phyloP scores from a whole-genome alignment of 2,329 filamentous ascomycete species.

The Nemania sp. region DNA sequence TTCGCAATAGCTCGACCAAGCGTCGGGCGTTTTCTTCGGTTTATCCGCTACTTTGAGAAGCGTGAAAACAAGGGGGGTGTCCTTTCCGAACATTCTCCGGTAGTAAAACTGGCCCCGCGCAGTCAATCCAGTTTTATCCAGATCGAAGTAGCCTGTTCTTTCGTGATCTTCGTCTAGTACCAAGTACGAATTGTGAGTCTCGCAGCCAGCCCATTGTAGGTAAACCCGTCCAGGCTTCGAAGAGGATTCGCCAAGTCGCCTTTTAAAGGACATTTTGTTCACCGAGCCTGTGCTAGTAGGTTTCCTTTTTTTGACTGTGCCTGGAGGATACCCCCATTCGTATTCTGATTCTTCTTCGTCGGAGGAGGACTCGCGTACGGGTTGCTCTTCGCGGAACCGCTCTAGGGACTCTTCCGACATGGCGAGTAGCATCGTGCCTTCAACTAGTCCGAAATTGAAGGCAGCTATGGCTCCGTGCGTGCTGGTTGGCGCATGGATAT shows the following conservation, averaged over 20 bases:
- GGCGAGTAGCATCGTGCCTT: slow-evolving; percentile 20
- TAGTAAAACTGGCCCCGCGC: slow-evolving; percentile 10
- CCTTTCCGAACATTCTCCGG: neutral
- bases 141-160: slow-evolving; percentile 14
- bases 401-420: slow-evolving; percentile 13
- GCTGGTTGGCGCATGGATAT: slow-evolving; percentile 16
- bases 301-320: neutral
- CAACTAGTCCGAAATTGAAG: slow-evolving; percentile 11
- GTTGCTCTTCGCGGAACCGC: slow-evolving; percentile 13
- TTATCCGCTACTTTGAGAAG: slow-evolving; percentile 16
- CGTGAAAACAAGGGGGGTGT: slow-evolving; percentile 14
- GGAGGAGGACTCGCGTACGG: neutral
- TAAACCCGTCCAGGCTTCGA: slow-evolving; percentile 8
- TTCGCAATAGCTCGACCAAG: slow-evolving; percentile 19
- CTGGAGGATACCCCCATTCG: neutral
- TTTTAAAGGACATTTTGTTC: slow-evolving; percentile 3
- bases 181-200: neutral
- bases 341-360: neutral
- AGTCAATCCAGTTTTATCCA: slow-evolving; percentile 16
- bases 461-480: slow-evolving; percentile 11
- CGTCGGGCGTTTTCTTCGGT: slow-evolving; percentile 5
- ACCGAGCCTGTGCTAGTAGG: slow-evolving; percentile 3
- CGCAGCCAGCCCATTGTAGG: slow-evolving; percentile 16
- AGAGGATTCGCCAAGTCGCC: slow-evolving; percentile 3
- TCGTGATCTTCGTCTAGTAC: slow-evolving; percentile 14